Evolutionary conservation across 495 filamentous ascomycete genomes (phyloP), one percentile per base, ranked within the genome.

Genomic region (Polyplosphaeria fusca): DNA sequence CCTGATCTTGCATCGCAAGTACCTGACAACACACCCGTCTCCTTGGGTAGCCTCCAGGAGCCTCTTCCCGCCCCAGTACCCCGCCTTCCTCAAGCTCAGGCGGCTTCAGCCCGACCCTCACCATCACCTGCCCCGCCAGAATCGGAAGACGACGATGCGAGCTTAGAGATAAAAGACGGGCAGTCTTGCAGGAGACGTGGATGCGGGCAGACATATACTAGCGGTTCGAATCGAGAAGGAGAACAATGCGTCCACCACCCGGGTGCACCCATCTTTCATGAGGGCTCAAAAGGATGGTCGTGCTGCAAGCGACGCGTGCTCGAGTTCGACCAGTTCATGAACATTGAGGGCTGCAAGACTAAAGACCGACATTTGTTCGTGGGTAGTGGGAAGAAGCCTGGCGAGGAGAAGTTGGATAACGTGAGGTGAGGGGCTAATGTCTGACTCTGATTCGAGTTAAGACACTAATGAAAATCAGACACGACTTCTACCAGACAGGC

Each of bases 251-350:
- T 86, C 18, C 85, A 91, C 65, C 91, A 96, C 72, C 89, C 91
- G 4, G 91, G 91, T 23, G 79, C 75, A 5, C 87, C 91, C 23
- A 82, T 97, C 58, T 98, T 98, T 73, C 93, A 98, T 71, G 93
- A 98, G 75, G 93, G 92, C 20, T 91, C 85, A 70, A 98, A 98
- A 76, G 93, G 93, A 7, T 98, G 92, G 79, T 88, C 82, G 23
- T 98, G 93, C 77, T 98, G 93, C 75, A 97, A 97, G 81, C 77
- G 87, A 63, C 82, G 89, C 18, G 93, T 98, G 45, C 77, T 98
- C 22, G 93, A 98, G 68, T 98, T 98, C 66, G 93, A 98, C 70
- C 85, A 97, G 72, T 98, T 98, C 71, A 82, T 98, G 85, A 91
- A 86, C 72, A 91, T 98, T 44, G 82, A 87, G 47, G 93, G 93